phyloP scores from a whole-genome alignment of 179 eudicot species.

The Carnegiea gigantea region DNA sequence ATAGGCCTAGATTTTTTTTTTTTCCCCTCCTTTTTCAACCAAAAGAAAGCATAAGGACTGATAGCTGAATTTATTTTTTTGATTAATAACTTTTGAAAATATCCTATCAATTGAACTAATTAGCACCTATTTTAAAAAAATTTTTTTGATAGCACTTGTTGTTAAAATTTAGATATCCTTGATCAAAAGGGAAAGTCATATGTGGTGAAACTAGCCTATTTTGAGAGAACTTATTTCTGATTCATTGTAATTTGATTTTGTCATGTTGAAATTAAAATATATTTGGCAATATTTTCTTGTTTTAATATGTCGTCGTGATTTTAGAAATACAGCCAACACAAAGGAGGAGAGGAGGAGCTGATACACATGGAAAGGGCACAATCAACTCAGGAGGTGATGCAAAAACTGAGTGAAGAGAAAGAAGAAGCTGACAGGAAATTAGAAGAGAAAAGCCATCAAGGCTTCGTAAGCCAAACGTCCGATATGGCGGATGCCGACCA shows the following conservation, averaged over 20 bases:
- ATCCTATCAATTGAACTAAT: too few species aligned
- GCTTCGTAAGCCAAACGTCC: slow-evolving; percentile 25
- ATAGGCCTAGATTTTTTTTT: too few species aligned
- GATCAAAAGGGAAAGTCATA: too few species aligned
- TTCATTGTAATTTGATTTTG: background rate
- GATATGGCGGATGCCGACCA: slow-evolving; percentile 7
- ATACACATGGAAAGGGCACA: slow-evolving; percentile 31
- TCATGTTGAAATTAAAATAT: background rate
- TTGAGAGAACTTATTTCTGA: too few species aligned
- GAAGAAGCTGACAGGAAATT: slow-evolving; percentile 9
- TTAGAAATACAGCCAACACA: slow-evolving; percentile 28
- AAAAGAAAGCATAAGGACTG: too few species aligned
- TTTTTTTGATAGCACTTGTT: too few species aligned
- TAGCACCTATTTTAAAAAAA: too few species aligned
- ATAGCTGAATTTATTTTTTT: too few species aligned
- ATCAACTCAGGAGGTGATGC: slow-evolving; percentile 31
- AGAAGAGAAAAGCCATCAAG: slow-evolving; percentile 19
- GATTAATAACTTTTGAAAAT: too few species aligned
- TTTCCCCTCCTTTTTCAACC: too few species aligned
- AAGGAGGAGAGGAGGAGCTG: slow-evolving; percentile 20
- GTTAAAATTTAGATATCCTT: too few species aligned
- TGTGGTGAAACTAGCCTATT: too few species aligned
- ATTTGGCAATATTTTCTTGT: background rate
- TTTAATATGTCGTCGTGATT: background rate
- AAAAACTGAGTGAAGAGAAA: slow-evolving; percentile 23